Evolutionary conservation across 768 basidiomycete genomes (phyloP), one percentile per base, ranked within the genome.

Genomic region (Leccinum variicolor): DNA sequence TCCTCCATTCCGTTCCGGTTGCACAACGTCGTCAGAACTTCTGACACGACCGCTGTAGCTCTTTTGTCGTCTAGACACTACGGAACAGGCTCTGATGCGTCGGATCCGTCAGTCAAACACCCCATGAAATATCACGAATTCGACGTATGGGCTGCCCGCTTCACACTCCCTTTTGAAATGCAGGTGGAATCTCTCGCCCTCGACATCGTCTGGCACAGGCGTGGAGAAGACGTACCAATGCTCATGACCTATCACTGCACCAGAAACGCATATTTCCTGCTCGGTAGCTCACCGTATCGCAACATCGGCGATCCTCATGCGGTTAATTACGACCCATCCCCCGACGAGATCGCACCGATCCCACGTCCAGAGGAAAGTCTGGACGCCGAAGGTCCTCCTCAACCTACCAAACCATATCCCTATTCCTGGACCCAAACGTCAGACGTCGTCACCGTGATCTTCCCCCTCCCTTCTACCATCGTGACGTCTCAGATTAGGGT

Each of bases 401-500:
- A 72, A 19, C 75, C 75, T 2, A 68, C 72, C 10, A 86, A 79
- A 61, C 90, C 89, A 3, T 83, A 84, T 26, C 89, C 94, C 0
- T 98, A 94, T 72, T 92, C 92, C 2, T 99, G 96, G 96, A 91
- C 86, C 0, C 96, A 99, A 67, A 86, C 88, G 4, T 70, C 83
- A 1, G 92, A 94, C 68, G 84, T 90, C 1, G 77, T 98, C 51
- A 94, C 91, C 0, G 73, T 98, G 45, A 87, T 86, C 0, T 86
- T 98, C 66, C 85, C 92, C 6, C 79, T 97, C n/a, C 92, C 92
- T 2, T 81, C 89, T 0, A 77, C 74, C 52, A 90, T 85, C 0
- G 70, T 79, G 1, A 87, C 84, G 58, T 77, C 79, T 23, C 75
- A 78, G 46, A 90, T 96, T 69, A 82, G 78, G 60, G 84, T 92